Evolutionary conservation across 1,284 basidiomycete species (phyloP), one percentile per base, ranked within the genome.

Genomic region (Cutaneotrichosporon cavernicola): DNA sequence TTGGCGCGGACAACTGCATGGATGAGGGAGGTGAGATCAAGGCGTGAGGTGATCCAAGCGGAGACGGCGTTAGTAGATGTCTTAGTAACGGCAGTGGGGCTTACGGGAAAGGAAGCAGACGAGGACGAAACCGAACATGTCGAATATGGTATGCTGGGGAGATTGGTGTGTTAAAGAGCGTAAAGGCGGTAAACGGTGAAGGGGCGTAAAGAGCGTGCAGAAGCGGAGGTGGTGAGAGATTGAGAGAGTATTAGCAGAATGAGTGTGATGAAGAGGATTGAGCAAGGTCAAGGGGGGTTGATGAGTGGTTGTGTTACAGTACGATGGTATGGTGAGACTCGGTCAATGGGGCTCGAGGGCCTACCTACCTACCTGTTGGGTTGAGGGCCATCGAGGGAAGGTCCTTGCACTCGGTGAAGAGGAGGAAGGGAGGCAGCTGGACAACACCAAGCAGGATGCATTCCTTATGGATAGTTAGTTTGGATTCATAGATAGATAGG

Each of bases 21-120:
- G 10, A 46, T 4, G 10, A 30, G 8, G 4, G 49, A 32, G 32
- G 18, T 26, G 49, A n/a, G 7, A 22, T 18, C 10, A 21, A 50
- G 5, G 22, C 36, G 18, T 9, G 18, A 8, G 2, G 49, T 13
- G 49, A 22, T 51, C 49, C 21, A 14, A 51, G 49, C 49, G 38
- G 6, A n/a, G 7, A 30, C 9, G 21, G 32, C 21, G 52, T 61
- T 43, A 61, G 57, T 31, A 47, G 13, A 10, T 34, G 18, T 4
- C 26, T 5, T 26, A 11, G 9, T 5, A 9, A n/a, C 6, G 9
- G 13, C n/a, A 18, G 32, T 21, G 6, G 18, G 10, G 74, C 76
- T 64, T 55, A 78, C 76, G 65, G 40, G 75, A 71, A 22, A 77
- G 59, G 53, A 65, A 32, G 50, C 40, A 56, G 56, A 63, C 31